Evolutionary conservation across 148 eudicot genomes (phyloP), one percentile per base, ranked within the genome.

Genomic region (Chenopodium suecicum): DNA sequence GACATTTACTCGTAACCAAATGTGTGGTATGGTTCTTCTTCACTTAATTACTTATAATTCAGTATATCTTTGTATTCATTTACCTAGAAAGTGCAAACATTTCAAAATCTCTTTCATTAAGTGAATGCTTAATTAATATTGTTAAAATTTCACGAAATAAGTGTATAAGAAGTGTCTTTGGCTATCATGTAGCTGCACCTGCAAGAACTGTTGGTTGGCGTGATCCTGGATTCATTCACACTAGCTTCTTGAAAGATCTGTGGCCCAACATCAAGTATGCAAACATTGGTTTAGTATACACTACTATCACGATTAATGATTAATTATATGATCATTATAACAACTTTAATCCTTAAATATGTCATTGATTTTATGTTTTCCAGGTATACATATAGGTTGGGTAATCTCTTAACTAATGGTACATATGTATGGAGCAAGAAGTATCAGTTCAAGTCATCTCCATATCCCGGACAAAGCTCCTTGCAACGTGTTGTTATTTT

Each of bases 181-280:
- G 25, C 27, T 17, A 17, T 52, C 34, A 27, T 76, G 84, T 79
- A 94, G 98, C 89, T 70, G 82, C 92, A 86, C 98, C 98, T 44
- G 98, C 96, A 60, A 81, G 94, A 65, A 91, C 96, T 13, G 94
- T 94, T 76, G 98, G 96, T 29, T 92, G 98, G 98, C 97, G 94
- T 70, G 94, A 94, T 84, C 97, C 97, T 56, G 98, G 97, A 46
- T 92, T 88, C 83, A 91, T 91, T 41, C 98, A 94, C 78, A 94
- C 97, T 14, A 90, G 98, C 79, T 94, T 92, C 82, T 81, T 92
- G 13, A 92, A 92, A 84, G 93, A 88, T 70, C 71, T 91, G 82
- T 94, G 98, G 94, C 98, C 97, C 7, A 91, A 86, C 77, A 79
- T 84, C 17, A 62, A n/a, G 97, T 94, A 84, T 69, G 89, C 66